Evolutionary conservation across 176 grass and related monocot genomes (phyloP).

Genomic region (Poa annua): DNA sequence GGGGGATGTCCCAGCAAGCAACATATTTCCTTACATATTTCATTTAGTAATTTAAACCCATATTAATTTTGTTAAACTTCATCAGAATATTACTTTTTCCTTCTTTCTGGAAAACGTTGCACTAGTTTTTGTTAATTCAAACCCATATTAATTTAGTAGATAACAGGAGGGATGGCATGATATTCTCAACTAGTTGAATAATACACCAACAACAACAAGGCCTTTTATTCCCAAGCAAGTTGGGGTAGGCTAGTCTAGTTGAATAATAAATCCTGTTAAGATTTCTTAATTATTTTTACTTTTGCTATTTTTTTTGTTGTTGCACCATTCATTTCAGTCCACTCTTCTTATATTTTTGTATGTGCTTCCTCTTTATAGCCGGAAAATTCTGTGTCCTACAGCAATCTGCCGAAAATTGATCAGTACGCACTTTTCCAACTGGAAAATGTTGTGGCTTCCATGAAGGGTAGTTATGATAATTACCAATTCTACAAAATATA

Average conservation of each 20-base stretch:
- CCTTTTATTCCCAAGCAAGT: too few species aligned
- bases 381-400: constrained; percentile 62
- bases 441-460: constrained; percentile 77
- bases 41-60: constrained; percentile 3
- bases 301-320: constrained; percentile 33
- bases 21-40: background rate
- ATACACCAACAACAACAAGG: background rate
- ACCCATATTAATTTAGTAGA: background rate
- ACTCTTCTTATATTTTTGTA: constrained; percentile 32
- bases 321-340: constrained; percentile 11
- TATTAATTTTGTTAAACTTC: constrained; percentile 4
- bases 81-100: background rate
- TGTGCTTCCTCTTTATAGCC: constrained; percentile 47
- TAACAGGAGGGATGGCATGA: background rate
- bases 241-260: background rate
- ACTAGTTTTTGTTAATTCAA: background rate
- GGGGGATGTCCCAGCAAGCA: background rate
- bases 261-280: background rate
- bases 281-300: constrained; percentile 3
- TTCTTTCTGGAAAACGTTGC: background rate
- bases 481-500: constrained; percentile 98
- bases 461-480: constrained; percentile 85
- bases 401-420: constrained; percentile 89
- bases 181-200: constrained; percentile 19
- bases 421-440: constrained; percentile 93